phyloP scores from a whole-genome alignment of 1,139 yeast species.

The Kluyveromyces marxianus region DNA sequence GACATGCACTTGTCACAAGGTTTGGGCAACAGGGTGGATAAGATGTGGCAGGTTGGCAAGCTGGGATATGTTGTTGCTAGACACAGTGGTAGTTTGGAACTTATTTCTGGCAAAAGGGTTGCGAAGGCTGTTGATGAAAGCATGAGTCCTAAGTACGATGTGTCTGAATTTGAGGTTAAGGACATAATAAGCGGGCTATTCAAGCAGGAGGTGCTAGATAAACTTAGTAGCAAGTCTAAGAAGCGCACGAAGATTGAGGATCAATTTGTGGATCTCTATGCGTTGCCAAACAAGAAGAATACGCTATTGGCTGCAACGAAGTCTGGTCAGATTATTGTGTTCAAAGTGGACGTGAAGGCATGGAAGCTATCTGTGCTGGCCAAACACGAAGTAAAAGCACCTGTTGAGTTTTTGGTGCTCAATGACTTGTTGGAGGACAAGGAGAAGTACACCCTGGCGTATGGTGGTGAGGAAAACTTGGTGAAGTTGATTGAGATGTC shows the following conservation, averaged over 20 bases:
- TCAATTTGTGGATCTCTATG: slow-evolving; percentile 21
- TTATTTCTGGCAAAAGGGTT: slow-evolving; percentile 9
- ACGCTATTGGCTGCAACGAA: slow-evolving; percentile 35
- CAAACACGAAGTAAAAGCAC: slow-evolving; percentile 32
- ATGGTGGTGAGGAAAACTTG: slow-evolving; percentile 71
- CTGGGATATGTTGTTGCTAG: slow-evolving; percentile 24
- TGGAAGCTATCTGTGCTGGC: slow-evolving; percentile 8
- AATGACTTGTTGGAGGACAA: slow-evolving; percentile 36
- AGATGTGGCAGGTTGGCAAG: slow-evolving; percentile 7
- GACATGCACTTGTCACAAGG: slow-evolving; percentile 37
- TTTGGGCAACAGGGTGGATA: slow-evolving; percentile 20
- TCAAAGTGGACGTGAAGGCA: slow-evolving; percentile 24
- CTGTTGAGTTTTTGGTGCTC: slow-evolving; percentile 40
- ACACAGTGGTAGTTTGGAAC: slow-evolving; percentile 27
- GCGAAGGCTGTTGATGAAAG: slow-evolving; percentile 5
- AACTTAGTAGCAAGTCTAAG: slow-evolving; percentile 19
- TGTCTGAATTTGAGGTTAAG: slow-evolving; percentile 11
- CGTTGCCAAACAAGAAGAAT: slow-evolving; percentile 14
- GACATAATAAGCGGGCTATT: slow-evolving; percentile 16
- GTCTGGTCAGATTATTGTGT: slow-evolving; percentile 43
- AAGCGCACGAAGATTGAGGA: slow-evolving; percentile 24
- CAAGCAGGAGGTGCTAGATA: slow-evolving; percentile 19
- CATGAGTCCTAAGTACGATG: slow-evolving; percentile 13
- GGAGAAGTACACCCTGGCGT: slow-evolving; percentile 45
- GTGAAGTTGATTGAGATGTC: slow-evolving; percentile 44